Base-by-base conservation (phyloP, 2,329 filamentous ascomycete genomes). In the Alternaria dauci region DNA sequence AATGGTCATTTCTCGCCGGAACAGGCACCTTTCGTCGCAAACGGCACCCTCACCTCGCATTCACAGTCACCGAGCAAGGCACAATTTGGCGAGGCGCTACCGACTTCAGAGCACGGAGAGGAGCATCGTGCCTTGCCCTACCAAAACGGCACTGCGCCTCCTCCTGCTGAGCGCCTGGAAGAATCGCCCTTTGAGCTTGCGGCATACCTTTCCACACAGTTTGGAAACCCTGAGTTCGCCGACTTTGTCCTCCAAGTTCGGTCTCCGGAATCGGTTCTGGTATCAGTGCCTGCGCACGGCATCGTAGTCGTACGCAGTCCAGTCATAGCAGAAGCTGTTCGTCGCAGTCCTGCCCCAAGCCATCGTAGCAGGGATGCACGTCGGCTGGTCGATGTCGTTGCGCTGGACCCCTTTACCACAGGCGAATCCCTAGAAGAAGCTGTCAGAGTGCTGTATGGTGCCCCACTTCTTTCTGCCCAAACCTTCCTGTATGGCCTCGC, bases 191-290 rank as follows among this genome's bases (percentile, higher is more conserved):
- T 75, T 26, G 74, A 74, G 51, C 69, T 77, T n/a, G 72, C 70
- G 5, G 65, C 69, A 4, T 79, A 78, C 46, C 51, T 79, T 8
- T 71, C 68, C 9, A 63, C 71, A 3, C 71, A 76, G 32, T 77
- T 79, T 51, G 75, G 71, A 23, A 76, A 74, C 42, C 72, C 70
- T 14, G 72, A 78, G 25, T 78, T 77, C 51, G 74, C 77, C 32
- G 78, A 80, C 46, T 76, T 71, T 52, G 60, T 78, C 28, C 67
- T 80, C 9, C 74, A 79, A 52, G 61, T 80, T 42, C 72, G 71
- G 26, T 72, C 71, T 14, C 68, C 68, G 12, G 69, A 72, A 20
- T 67, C 63, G 23, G 51, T 71, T 7, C 68, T 76, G 25, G 58
- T 77, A 18, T 69, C 71, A 30, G 56, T 78, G n/a, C 76, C 75